These are phyloP conservation scores for Zygoascus flipseniorum DNA, from an alignment of 805 yeast species.

Conservation along the genomic window DNA sequence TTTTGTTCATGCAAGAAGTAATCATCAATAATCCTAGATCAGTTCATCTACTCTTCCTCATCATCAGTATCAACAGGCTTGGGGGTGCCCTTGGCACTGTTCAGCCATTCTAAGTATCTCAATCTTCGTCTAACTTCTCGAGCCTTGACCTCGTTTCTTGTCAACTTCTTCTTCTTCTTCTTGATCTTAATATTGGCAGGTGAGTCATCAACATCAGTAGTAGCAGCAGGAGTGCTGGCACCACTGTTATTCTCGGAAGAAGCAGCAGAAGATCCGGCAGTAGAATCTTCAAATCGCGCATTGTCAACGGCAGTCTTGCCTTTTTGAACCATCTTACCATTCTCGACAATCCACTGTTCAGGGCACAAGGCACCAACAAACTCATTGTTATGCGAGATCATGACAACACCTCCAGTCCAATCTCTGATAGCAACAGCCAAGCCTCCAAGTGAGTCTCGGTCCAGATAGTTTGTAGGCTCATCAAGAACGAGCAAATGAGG, in stretches of 20 bases:
- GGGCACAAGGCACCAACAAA: conserved; percentile 97
- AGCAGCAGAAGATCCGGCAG: conserved; percentile 39
- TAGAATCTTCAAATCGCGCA: conserved; percentile 73
- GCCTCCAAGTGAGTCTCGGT: conserved; percentile 96
- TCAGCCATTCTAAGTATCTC: conserved; percentile 90
- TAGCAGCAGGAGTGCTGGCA: neutral
- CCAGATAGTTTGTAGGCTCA: conserved; percentile 97
- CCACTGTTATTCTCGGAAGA: conserved; percentile 20
- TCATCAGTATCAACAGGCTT: conserved; percentile 90
- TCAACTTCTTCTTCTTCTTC: conserved; percentile 90
- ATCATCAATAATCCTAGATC: neutral
- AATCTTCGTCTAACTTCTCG: conserved; percentile 91
- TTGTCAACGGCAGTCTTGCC: conserved; percentile 70
- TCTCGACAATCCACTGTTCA: conserved; percentile 95
- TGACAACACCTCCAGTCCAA: conserved; percentile 97
- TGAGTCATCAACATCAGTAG: conserved; percentile 59
- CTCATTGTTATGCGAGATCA: conserved; percentile 96
- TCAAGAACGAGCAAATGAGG: conserved; percentile 94
- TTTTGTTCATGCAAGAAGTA: neutral
- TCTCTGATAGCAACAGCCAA: conserved; percentile 95
- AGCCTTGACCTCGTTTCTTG: conserved; percentile 88
- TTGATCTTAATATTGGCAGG: conserved; percentile 95
- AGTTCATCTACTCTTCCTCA: conserved; percentile 45
- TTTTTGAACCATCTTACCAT: conserved; percentile 80
- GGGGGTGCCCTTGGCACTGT: conserved; percentile 96